Conservation (phyloP, 2,329 filamentous ascomycete species). For the Penicillium corylophilum region DNA sequence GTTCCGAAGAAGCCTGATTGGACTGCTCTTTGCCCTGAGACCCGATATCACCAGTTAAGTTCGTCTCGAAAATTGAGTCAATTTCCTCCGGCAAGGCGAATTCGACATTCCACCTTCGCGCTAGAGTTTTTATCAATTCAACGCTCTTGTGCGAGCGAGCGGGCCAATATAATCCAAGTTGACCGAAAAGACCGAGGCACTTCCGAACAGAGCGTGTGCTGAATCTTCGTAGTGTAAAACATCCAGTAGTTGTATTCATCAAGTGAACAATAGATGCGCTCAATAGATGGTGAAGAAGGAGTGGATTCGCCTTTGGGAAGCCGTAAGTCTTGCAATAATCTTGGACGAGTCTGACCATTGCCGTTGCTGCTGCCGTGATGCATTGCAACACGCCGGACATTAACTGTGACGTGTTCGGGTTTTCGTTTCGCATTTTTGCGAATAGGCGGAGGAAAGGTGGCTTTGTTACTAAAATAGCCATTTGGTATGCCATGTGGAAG, state of each 20-base stretch:
- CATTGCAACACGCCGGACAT: background rate
- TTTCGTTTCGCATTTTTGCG: background rate
- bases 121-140: background rate
- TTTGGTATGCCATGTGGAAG: background rate
- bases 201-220: background rate
- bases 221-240: background rate
- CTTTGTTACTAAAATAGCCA: background rate
- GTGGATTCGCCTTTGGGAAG: background rate
- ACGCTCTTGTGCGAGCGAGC: background rate
- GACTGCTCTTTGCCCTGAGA: too few species aligned
- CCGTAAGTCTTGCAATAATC: background rate
- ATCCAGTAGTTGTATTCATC: background rate
- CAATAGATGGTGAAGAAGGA: background rate
- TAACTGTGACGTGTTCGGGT: background rate
- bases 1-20: too few species aligned
- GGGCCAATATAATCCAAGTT: background rate
- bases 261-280: background rate
- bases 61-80: background rate
- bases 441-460: background rate
- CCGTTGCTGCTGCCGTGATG: background rate
- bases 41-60: too few species aligned
- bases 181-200: background rate
- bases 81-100: background rate
- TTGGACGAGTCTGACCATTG: background rate
- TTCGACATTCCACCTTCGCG: background rate